A percentile compares a stretch with the other conserved stretches of the same genome.
phyloP scores from a whole-genome alignment of 345 rosid genomes.

The Lenwebbia sp. region DNA sequence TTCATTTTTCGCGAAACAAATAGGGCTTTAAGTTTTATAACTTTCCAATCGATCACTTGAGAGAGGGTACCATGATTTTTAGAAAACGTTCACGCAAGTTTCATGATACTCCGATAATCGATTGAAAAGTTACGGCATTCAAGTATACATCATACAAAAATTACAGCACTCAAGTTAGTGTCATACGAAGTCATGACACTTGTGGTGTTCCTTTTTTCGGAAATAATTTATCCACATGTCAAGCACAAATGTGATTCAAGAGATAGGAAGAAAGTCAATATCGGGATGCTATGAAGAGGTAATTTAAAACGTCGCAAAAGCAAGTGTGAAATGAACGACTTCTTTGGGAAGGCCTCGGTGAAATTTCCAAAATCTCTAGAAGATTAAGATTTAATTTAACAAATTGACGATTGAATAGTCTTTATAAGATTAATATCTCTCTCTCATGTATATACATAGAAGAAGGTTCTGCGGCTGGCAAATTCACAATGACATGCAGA shows the following conservation, averaged over 20 bases:
- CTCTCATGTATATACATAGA: neutral
- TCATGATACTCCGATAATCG: accelerated
- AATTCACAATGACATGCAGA: neutral
- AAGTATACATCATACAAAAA: neutral
- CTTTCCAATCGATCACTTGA: too few relatives aligned
- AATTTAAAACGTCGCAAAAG: neutral
- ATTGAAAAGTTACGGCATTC: neutral
- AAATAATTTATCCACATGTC: neutral
- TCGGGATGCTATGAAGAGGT: neutral
- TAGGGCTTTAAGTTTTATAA: too few relatives aligned
- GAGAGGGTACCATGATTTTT: too few relatives aligned
- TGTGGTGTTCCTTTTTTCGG: accelerated
- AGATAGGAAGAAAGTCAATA: neutral
- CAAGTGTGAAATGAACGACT: neutral
- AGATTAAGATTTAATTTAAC: neutral
- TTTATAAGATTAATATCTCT: neutral
- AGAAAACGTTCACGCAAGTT: too few relatives aligned
- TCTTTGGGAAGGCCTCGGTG: neutral
- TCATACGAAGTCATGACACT: accelerated
- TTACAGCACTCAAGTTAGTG: neutral
- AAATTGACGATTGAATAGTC: neutral
- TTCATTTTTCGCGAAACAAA: too few relatives aligned
- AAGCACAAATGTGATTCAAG: neutral
- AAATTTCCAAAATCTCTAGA: neutral
- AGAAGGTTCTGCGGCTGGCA: neutral